Conservation (phyloP, 2,329 filamentous ascomycete species). For the Pleoardoris graminearum region DNA sequence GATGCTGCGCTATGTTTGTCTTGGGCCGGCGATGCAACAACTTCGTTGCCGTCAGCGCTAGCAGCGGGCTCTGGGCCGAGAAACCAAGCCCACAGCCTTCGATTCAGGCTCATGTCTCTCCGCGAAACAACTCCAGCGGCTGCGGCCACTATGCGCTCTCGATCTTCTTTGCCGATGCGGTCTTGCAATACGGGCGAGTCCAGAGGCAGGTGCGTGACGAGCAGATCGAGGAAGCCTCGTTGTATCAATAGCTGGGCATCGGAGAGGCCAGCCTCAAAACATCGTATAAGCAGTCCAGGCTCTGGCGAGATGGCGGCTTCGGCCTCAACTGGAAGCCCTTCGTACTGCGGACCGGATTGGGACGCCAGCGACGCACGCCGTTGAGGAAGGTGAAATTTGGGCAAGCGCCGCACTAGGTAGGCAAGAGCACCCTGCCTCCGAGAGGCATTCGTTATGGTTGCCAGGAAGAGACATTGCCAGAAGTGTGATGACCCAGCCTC, state of each 20-base stretch:
- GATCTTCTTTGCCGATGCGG: slow-evolving; percentile 71
- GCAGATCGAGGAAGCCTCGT: slow-evolving; percentile 86
- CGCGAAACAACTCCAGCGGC: slow-evolving; percentile 85
- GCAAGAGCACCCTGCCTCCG: slow-evolving; percentile 84
- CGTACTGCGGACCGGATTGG: slow-evolving; percentile 12
- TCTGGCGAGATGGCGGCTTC: slow-evolving; percentile 83
- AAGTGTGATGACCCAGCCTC: slow-evolving; percentile 77
- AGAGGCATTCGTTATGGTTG: slow-evolving; percentile 85
- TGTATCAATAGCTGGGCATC: slow-evolving; percentile 92
- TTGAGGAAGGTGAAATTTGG: slow-evolving; percentile 61
- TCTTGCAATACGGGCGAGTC: slow-evolving; percentile 79
- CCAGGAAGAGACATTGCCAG: slow-evolving; percentile 97
- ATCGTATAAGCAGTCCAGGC: slow-evolving; percentile 84
- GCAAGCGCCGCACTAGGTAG: slow-evolving; percentile 78
- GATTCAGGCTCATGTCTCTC: slow-evolving; percentile 94
- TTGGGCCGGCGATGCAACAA: slow-evolving; percentile 45
- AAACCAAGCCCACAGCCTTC: slow-evolving; percentile 94
- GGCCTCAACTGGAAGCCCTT: slow-evolving; percentile 54
- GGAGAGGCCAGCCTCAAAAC: slow-evolving; percentile 84
- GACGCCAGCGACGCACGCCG: slow-evolving; percentile 21
- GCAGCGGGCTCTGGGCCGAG: slow-evolving; percentile 71
- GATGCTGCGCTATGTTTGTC: slow-evolving; percentile 55
- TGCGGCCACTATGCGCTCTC: slow-evolving; percentile 79
- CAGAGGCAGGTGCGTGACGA: slow-evolving; percentile 87
- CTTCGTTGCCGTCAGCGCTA: slow-evolving; percentile 42